Conservation (phyloP, 2,329 filamentous ascomycete genomes). For the Xylaria sp. region DNA sequence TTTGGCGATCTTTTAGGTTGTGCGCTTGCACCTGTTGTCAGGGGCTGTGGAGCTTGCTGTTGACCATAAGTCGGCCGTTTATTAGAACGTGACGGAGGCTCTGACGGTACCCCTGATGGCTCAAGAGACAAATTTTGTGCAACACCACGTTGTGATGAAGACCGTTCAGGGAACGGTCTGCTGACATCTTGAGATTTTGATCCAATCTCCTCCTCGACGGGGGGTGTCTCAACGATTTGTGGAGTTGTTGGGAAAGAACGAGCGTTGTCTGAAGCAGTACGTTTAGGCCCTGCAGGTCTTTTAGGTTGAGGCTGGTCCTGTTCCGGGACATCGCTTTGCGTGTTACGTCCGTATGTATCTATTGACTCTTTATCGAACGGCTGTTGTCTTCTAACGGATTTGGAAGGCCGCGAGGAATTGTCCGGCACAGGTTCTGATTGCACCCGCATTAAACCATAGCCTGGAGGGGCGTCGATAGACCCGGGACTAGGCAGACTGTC, state of each 20-base stretch:
- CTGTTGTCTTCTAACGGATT: conserved; percentile 60
- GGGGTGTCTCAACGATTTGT: conserved; percentile 73
- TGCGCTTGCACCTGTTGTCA: conserved; percentile 39
- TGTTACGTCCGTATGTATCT: conserved; percentile 59
- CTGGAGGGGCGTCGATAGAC: conserved; percentile 59
- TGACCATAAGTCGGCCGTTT: conserved; percentile 55
- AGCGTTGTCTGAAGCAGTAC: conserved; percentile 39
- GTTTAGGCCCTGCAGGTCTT: conserved; percentile 40
- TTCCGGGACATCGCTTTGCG: conserved; percentile 59
- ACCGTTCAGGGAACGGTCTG: conserved; percentile 62
- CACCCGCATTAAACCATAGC: conserved; percentile 68
- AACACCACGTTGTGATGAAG: conserved; percentile 62
- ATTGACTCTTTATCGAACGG: conserved; percentile 60
- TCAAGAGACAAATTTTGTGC: conserved; percentile 61
- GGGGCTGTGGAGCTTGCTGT: conserved; percentile 44
- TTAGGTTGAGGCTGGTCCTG: conserved; percentile 42
- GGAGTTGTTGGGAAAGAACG: conserved; percentile 56
- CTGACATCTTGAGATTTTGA: conserved; percentile 41
- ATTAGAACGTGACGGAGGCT: conserved; percentile 61
- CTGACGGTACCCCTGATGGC: conserved; percentile 53
- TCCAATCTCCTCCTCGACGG: conserved; percentile 55
- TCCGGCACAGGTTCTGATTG: conserved; percentile 75
- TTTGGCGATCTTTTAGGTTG: conserved; percentile 48
- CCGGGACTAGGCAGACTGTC: conserved; percentile 50
- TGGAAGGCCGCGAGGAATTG: conserved; percentile 71